These are phyloP conservation scores for Calonectria pauciramosa DNA, from an alignment of 2,329 filamentous ascomycete species.

Conservation along the genomic window DNA sequence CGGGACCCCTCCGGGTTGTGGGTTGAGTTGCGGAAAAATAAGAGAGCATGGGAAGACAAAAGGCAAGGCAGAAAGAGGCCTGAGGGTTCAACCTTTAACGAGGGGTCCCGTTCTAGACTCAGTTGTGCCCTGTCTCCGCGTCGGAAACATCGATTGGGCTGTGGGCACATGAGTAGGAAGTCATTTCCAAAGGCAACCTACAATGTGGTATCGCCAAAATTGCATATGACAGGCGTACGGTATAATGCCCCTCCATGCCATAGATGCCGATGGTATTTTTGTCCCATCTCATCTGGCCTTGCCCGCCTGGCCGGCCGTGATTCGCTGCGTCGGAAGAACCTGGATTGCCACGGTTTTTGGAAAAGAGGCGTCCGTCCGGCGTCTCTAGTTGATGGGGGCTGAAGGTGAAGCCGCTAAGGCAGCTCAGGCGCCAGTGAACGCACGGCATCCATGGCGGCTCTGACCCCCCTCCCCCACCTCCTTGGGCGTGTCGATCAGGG, in stretches of 20 bases:
- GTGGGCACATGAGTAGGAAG: not conserved
- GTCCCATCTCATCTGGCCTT: not conserved
- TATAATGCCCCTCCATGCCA: not conserved
- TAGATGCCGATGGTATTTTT: not conserved
- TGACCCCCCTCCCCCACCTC: slow-evolving; percentile 4
- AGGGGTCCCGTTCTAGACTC: not conserved
- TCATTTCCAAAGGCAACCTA: not conserved
- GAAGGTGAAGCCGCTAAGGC: slow-evolving; percentile 3
- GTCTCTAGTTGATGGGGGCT: slow-evolving; percentile 11
- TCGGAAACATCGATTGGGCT: not conserved
- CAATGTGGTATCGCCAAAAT: not conserved
- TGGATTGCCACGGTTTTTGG: not conserved
- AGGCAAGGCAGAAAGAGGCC: not conserved
- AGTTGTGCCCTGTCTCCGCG: not conserved
- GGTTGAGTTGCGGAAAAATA: slow-evolving; percentile 7
- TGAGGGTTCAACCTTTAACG: not conserved
- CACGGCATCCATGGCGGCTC: slow-evolving; percentile 32
- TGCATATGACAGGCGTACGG: not conserved
- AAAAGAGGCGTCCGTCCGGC: not conserved
- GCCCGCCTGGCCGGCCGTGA: not conserved
- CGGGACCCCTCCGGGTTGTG: not conserved
- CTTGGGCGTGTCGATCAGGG: slow-evolving; percentile 34
- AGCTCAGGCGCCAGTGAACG: slow-evolving; percentile 18
- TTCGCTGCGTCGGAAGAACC: not conserved
- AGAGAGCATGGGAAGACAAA: not conserved